Conservation (phyloP, 148 eudicot genomes). For the Vaccinium vitisidaea region DNA sequence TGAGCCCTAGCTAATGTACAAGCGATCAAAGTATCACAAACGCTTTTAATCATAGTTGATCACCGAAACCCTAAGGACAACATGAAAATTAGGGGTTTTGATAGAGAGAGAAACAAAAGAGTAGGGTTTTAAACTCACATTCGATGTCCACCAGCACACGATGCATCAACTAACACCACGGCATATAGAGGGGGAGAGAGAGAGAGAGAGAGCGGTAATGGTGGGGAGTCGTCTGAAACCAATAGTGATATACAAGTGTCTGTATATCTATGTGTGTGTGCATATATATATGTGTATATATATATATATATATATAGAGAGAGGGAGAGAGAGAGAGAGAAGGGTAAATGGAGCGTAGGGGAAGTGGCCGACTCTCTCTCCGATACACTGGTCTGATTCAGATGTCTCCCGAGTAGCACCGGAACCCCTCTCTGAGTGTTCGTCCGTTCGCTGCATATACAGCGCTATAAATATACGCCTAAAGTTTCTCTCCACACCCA, state of each 20-base stretch:
- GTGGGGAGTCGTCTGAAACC: not conserved
- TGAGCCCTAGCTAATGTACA: not conserved
- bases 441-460: slow-evolving; percentile 14
- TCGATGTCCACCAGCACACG: slow-evolving; percentile 11
- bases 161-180: slow-evolving; percentile 7
- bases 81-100: not conserved
- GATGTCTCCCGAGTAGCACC: slow-evolving; percentile 19
- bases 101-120: not conserved
- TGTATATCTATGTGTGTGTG: too few relatives aligned
- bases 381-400: not conserved
- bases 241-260: not conserved
- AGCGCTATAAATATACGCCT: not conserved
- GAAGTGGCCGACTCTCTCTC: slow-evolving; percentile 12
- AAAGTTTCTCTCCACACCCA: not conserved
- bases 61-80: slow-evolving; percentile 5
- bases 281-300: not conserved
- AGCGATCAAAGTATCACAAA: not conserved
- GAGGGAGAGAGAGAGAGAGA: not conserved
- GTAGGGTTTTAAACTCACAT: not conserved
- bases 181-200: not conserved
- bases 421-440: slow-evolving; percentile 23
- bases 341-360: not conserved
- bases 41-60: not conserved
- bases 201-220: not conserved
- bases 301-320: not conserved